Evolutionary conservation across 345 rosid genomes (phyloP), one percentile per base, ranked within the genome.

Genomic region (Eucalyptus virginea): DNA sequence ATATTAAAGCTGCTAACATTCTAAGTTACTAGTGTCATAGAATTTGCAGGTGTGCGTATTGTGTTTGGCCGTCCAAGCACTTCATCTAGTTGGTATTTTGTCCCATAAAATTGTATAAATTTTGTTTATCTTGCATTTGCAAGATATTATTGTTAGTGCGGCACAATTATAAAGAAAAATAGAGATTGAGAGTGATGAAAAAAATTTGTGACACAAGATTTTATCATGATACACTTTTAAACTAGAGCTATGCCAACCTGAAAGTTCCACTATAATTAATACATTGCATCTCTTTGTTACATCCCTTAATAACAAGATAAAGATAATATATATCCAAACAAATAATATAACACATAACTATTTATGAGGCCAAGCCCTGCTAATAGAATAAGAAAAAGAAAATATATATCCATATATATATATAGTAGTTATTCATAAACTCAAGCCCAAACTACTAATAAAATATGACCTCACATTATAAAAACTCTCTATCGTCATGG

Each of bases 231-330:
- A 28, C 17, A 60, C 10, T 13, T 4, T 60, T 60, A 60, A 5
- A 60, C 15, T 60, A 60, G 0, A 2, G 67, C 1, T 60, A 26
- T 0, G 15, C 30, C 3, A 11, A 60, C 2, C 1, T 24, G 3
- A 58, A 11, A 28, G 26, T 58, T 58, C 3, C 6, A 60, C 2
- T 26, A 60, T 26, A 26, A 26, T 60, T 26, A 60, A 28, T 3
- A 58, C 15, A 11, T 58, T 3, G 0, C 7, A 58, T 11, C 65
- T 58, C 6, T 56, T 23, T 56, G 1, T 56, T 56, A 9, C 12
- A 23, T 56, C 30, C 12, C 62, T 56, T 10, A 23, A 56, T 56
- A 21, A 56, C 62, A 1, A 56, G 62, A 23, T 8, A 56, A 54
- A 21, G 11, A 7, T 18, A 3, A 54, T 21, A 4, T 24, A 49